Base-by-base conservation (phyloP, 2,329 filamentous ascomycete genomes). In the Trichoderma sp. region DNA sequence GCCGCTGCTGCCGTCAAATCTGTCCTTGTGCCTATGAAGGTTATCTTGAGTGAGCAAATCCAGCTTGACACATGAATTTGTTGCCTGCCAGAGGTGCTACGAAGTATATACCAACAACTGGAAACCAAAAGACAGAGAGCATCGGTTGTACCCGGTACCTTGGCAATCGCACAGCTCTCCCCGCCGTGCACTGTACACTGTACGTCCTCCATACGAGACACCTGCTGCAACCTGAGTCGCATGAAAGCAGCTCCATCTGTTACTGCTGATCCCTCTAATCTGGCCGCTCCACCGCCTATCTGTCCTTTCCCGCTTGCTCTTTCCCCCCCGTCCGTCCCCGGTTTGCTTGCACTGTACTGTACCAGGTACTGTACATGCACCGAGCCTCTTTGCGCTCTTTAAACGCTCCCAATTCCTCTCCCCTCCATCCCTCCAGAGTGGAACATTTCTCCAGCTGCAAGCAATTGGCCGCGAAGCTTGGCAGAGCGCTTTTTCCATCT, bases 261-360 rank as follows among this genome's bases (percentile, higher is more conserved):
- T 15, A 27, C 35, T 48, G 37, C 53, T 45, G 48, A 56, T 53
- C 63, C 63, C 52, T 65, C 52, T 34, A 35, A 48, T 65, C 34
- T 42, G 42, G 32, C 29, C 53, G 10, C 63, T 65, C 63, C 39
- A 57, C 63, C 53, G 52, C 39, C 63, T 58, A 57, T 58, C 53
- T 58, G 53, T 66, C 63, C 63, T 65, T 27, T 66, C 63, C 53
- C 53, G 63, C 53, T 34, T 35, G 52, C 52, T 58, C 42, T 45
- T 66, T 58, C 63, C 37, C 35, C 25, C 22, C 10, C 63, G 45
- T 39, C 52, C 25, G 58, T 32, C 12, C 63, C 63, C 52, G 42
- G 63, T n/a, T 48, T 65, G 50, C 17, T n/a, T n/a, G n/a, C n/a
- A n/a, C n/a, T n/a, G n/a, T n/a, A n/a, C n/a, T n/a, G n/a, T n/a